These are phyloP conservation scores for Chalciporus piperatus DNA, from an alignment of 768 basidiomycete species.

Conservation along the genomic window DNA sequence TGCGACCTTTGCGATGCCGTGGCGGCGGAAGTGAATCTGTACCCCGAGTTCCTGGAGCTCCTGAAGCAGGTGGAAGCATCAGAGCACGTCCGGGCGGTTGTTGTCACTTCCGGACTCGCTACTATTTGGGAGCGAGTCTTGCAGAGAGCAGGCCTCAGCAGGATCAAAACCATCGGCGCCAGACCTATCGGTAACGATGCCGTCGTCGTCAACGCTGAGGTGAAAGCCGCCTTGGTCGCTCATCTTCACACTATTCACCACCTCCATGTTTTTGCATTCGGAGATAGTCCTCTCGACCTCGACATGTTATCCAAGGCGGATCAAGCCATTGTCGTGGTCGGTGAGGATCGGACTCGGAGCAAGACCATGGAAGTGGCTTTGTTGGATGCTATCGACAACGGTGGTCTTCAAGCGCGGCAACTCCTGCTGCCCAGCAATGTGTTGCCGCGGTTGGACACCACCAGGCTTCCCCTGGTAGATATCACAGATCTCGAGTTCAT, in stretches of 20 bases:
- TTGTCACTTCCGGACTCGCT: conserved; percentile 13
- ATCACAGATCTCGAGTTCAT: conserved; percentile 14
- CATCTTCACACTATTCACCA: conserved; percentile 14
- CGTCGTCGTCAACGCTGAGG: conserved; percentile 11
- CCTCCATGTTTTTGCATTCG: conserved; percentile 9
- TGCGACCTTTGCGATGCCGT: conserved; percentile 13
- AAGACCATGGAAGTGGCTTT: conserved; percentile 9
- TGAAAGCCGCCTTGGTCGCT: conserved; percentile 14
- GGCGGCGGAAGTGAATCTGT: conserved; percentile 12
- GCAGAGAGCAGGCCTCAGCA: conserved; percentile 15
- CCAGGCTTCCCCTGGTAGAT: conserved; percentile 14
- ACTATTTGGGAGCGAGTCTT: conserved; percentile 10
- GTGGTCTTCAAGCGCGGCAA: conserved; percentile 12
- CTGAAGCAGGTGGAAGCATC: conserved; percentile 17
- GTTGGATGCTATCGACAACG: conserved; percentile 13
- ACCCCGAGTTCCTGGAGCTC: conserved; percentile 15
- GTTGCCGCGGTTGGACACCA: conserved; percentile 12
- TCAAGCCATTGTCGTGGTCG: conserved; percentile 13
- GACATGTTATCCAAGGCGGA: conserved; percentile 14
- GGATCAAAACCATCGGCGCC: conserved; percentile 9
- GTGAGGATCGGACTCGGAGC: conserved; percentile 12
- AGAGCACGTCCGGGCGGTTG: conserved; percentile 14
- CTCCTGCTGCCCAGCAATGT: conserved; percentile 13
- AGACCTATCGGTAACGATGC: conserved; percentile 10
- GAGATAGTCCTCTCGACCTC: conserved; percentile 15